Conservation (phyloP, 768 basidiomycete species). For the Lactifluus echinatus region DNA sequence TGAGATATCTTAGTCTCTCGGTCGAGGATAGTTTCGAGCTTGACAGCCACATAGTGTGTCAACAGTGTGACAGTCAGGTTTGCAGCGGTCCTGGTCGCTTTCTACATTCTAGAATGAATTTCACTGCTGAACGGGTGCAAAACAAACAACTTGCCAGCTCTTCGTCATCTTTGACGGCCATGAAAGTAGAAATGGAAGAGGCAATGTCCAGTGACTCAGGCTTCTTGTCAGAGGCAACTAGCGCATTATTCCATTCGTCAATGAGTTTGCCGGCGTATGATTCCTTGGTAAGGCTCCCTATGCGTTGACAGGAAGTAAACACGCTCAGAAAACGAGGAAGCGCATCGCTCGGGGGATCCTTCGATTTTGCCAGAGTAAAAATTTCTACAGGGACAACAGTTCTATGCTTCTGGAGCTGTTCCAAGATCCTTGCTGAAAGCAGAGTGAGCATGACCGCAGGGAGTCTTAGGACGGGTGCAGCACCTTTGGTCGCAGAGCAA, state of each 20-base stretch:
- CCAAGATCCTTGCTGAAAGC: conserved; percentile 68
- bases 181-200: conserved; percentile 61
- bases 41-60: conserved; percentile 75
- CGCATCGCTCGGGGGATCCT: conserved; percentile 68
- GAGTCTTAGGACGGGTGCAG: conserved; percentile 14
- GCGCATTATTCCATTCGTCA: conserved; percentile 71
- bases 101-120: conserved; percentile 38
- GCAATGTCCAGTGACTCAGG: conserved; percentile 77
- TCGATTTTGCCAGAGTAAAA: conserved; percentile 67
- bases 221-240: conserved; percentile 45
- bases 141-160: conserved; percentile 58
- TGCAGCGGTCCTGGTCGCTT: conserved; percentile 66
- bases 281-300: conserved; percentile 79
- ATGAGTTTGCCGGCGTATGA: conserved; percentile 77
- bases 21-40: conserved; percentile 86
- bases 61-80: conserved; percentile 79
- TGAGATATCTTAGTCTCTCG: conserved; percentile 87
- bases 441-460: background rate
- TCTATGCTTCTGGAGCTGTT: conserved; percentile 58
- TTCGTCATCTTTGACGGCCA: conserved; percentile 86
- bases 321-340: conserved; percentile 56
- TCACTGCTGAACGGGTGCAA: background rate
- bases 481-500: conserved; percentile 86
- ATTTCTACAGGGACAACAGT: conserved; percentile 64
- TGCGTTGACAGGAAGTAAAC: conserved; percentile 52